These are phyloP conservation scores for Purshia tridentata DNA, from an alignment of 306 rosid genomes.

Conservation along the genomic window DNA sequence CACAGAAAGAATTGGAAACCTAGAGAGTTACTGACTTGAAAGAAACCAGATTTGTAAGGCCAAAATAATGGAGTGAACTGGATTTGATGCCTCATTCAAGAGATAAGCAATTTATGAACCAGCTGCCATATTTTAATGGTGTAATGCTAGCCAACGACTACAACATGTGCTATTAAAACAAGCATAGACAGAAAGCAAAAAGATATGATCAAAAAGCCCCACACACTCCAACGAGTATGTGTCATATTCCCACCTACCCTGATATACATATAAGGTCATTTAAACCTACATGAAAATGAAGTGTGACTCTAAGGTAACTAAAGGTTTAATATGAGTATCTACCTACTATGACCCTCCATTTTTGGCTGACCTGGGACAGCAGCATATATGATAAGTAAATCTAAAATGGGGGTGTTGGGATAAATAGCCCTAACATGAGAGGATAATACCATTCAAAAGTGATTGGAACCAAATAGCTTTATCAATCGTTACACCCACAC, in stretches of 20 bases:
- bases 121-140: not conserved
- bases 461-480: not conserved
- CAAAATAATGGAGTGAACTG: not conserved
- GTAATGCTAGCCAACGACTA: not conserved
- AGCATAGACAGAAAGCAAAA: not conserved
- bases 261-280: not conserved
- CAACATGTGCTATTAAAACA: not conserved
- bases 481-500: not conserved
- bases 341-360: not conserved
- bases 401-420: not conserved
- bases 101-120: conserved; percentile 2
- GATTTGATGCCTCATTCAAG: not conserved
- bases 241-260: too few relatives aligned
- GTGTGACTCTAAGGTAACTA: conserved; percentile 1
- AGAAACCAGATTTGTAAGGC: not conserved
- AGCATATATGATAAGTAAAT: not conserved
- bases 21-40: not conserved
- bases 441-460: not conserved
- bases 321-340: not conserved
- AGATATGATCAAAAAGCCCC: not conserved
- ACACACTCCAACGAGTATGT: not conserved
- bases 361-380: not conserved
- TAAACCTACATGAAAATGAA: not conserved
- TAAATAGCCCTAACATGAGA: conserved; percentile 4
- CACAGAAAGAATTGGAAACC: not conserved